Evolutionary conservation across 345 rosid species (phyloP), one percentile per base, ranked within the genome.

Genomic region (Eucalyptus albens): DNA sequence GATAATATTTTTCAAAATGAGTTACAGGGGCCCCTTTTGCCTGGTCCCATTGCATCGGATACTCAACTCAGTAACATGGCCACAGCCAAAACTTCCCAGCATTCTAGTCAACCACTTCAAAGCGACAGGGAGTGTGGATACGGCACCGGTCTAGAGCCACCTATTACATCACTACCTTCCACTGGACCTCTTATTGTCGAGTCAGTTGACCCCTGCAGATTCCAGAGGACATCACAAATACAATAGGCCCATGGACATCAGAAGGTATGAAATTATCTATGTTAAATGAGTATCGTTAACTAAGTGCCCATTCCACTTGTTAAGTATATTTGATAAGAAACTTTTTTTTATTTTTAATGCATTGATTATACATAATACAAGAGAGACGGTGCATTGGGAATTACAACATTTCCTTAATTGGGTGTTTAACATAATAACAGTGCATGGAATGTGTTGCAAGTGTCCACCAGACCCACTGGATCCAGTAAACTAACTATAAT

Each of bases 71-170:
- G 29, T 22, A 56, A 56, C 62, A 56, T 24, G 1, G 27, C 29
- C 26, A 56, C 27, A 2, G 2, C 29, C 13, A 56, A 24, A 29
- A 22, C 62, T 56, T 13, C 62, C 62, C 62, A 56, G 62, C 62
- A 56, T 22, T 21, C 27, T 56, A 22, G 27, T 56, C 62, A 8
- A 44, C 45, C 45, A 44, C 9, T 8, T 44, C 45, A 44, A 44
- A 44, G 45, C 45, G 45, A 42, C 44, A 5, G 16, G 0, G 0
- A 50, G 51, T 50, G 51, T 0, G 55, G 55, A 51, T 1, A 51
- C 0, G 22, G 9, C 55, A 16, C 1, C 0, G 55, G 1, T 51
- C 55, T 2, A 16, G 2, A 0, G 22, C 55, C 55, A 51, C 16
- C 21, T 51, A 51, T 51, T 51, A 0, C 21, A 51, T 51, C 55